Evolutionary conservation across 768 basidiomycete genomes (phyloP).

Genomic region (Lactifluus rugatus): DNA sequence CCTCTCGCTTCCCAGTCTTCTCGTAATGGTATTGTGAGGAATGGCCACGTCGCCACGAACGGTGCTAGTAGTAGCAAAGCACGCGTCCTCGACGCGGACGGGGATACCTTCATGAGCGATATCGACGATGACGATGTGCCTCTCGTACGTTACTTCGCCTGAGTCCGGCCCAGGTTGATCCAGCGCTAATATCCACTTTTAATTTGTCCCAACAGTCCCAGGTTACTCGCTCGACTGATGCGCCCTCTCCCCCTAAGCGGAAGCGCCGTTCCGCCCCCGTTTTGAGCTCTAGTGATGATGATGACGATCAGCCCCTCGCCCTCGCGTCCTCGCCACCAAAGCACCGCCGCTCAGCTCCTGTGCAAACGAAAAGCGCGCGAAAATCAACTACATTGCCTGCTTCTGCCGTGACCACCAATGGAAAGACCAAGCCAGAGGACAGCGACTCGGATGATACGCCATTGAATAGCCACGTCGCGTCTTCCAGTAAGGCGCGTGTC

Average conservation of each 20-base stretch:
- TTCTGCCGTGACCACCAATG: constrained; percentile 29
- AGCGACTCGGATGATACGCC: constrained; percentile 37
- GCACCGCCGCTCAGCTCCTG: constrained; percentile 30
- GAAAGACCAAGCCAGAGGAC: constrained; percentile 28
- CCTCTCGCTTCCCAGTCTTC: constrained; percentile 37
- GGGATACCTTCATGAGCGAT: constrained; percentile 49
- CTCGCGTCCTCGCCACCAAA: constrained; percentile 67
- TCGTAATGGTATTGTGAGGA: constrained; percentile 23
- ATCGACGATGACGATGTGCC: constrained; percentile 52
- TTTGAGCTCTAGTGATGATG: constrained; percentile 38
- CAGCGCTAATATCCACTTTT: background rate
- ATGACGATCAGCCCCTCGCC: constrained; percentile 64
- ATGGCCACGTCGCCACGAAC: constrained; percentile 37
- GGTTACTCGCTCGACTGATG: constrained; percentile 31
- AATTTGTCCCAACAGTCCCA: constrained; percentile 40
- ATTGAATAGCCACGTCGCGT: constrained; percentile 19
- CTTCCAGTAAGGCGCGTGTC: constrained; percentile 19
- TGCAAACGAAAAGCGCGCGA: constrained; percentile 35
- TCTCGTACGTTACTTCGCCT: constrained; percentile 42
- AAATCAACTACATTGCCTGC: constrained; percentile 30
- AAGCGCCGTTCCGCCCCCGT: constrained; percentile 7
- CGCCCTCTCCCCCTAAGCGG: constrained; percentile 31
- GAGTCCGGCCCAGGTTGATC: background rate
- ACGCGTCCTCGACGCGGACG: constrained; percentile 30
- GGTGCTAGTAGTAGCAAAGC: constrained; percentile 27